Base-by-base conservation (phyloP, 1,139 yeast species). In the Magnusiomyces sp. region DNA sequence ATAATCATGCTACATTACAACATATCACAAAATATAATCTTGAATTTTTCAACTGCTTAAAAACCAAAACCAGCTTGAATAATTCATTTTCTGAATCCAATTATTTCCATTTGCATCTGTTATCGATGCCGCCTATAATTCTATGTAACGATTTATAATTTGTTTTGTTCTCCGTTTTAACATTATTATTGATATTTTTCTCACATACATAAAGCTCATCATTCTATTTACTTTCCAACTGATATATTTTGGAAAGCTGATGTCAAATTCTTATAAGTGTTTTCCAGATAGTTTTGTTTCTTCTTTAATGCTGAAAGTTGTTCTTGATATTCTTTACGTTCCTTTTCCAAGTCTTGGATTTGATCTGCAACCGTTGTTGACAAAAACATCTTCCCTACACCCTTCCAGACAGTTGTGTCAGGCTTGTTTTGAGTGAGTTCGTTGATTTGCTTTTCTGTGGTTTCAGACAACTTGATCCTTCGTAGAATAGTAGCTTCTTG, bases 191-290 rank as follows among this genome's bases (percentile, higher is more conserved):
- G 29, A 5, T 23, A 5, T 23, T 23, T 23, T 7, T 23, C 7
- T 23, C 7, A 5, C 29, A 23, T 7, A 23, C 7, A 5, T 23
- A 23, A 23, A 23, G 29, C n/a, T n/a, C n/a, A n/a, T n/a, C n/a
- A n/a, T n/a, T n/a, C n/a, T n/a, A 23, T 23, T 7, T 23, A 23
- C 29, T 23, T 23, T 23, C 29, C 32, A 76, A 68, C 54, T 74
- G 77, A 40, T 75, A 23, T 23, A 7, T 23, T 23, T 23, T 23
- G 20, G 4, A 86, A 75, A 54, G 79, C 79, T 46, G 78, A 79
- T 31, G 81, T 68, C 2, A 94, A 81, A 61, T 83, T 87, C 54
- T 84, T 85, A 56, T 85, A 76, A 1, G 95, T 84, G 1, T 89
- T 83, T 54, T 83, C 81, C 56, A 86, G 72, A 65, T 88, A 88